Conservation (phyloP, 495 filamentous ascomycete genomes). For the Endocarpon pusillum region DNA sequence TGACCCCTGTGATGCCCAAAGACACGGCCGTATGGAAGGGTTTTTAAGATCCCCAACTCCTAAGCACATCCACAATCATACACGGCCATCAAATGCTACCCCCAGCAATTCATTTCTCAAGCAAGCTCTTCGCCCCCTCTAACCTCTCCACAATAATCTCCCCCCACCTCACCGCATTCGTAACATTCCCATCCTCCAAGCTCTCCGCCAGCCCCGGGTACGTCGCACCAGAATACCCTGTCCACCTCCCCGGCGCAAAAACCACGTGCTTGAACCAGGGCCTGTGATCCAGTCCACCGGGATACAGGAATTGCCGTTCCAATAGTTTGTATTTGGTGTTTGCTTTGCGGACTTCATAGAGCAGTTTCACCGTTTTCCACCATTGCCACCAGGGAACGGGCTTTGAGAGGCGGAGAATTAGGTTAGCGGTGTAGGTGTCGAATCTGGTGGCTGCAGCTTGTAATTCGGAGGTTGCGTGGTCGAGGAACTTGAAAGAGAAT, state of each 20-base stretch:
- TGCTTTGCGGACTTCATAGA: conserved; percentile 30
- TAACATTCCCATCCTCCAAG: conserved; percentile 33
- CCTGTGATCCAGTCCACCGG: conserved; percentile 38
- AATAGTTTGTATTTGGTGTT: conserved; percentile 47
- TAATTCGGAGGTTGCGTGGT: conserved; percentile 30
- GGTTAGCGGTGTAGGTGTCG: conserved; percentile 34
- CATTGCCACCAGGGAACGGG: conserved; percentile 61
- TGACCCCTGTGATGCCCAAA: too few species aligned
- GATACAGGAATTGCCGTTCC: conserved; percentile 43
- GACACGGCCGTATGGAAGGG: too few species aligned
- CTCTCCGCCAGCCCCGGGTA: conserved; percentile 46
- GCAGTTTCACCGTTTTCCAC: conserved; percentile 48
- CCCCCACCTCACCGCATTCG: conserved; percentile 15
- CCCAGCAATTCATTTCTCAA: too few species aligned
- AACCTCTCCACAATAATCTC: too few species aligned
- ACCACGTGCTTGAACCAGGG: conserved; percentile 55
- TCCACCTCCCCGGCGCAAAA: conserved; percentile 68
- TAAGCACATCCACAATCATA: too few species aligned
- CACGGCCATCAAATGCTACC: too few species aligned
- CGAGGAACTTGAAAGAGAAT: conserved; percentile 30
- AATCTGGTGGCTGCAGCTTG: conserved; percentile 29
- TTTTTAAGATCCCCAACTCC: too few species aligned
- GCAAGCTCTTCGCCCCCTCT: too few species aligned
- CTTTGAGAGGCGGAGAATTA: conserved; percentile 31
- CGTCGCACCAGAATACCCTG: conserved; percentile 65